Evolutionary conservation across 2,329 filamentous ascomycete genomes (phyloP).

Genomic region (Monascus ruber): DNA sequence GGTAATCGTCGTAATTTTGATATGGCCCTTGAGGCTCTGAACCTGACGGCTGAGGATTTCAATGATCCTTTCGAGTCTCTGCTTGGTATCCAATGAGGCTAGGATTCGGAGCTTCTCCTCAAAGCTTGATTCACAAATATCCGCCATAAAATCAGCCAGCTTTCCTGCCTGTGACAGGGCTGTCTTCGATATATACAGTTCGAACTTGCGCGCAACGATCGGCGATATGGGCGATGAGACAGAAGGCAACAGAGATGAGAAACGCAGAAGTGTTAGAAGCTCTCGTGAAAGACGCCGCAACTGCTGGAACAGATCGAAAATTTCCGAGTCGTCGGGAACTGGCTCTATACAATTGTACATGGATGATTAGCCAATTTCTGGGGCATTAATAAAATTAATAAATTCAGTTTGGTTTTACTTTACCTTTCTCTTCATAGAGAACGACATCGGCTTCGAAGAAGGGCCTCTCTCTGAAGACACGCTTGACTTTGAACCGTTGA

Average conservation of each 20-base stretch:
- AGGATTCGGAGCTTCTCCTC: constrained; percentile 86
- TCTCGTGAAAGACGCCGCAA: constrained; percentile 79
- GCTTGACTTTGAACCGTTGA: constrained; percentile 63
- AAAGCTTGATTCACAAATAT: constrained; percentile 73
- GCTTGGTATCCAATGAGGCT: constrained; percentile 65
- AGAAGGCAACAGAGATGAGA: constrained; percentile 73
- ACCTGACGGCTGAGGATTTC: constrained; percentile 76
- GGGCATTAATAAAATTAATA: neutral
- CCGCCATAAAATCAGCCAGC: constrained; percentile 93
- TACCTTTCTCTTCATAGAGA: constrained; percentile 59
- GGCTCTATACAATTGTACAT: constrained; percentile 16
- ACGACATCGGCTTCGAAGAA: constrained; percentile 76
- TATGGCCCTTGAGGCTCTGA: constrained; percentile 70
- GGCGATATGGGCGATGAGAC: constrained; percentile 62
- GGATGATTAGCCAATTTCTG: constrained; percentile 2
- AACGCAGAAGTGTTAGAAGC: constrained; percentile 68
- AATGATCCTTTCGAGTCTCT: constrained; percentile 68
- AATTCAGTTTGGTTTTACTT: constrained; percentile 9
- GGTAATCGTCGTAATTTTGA: constrained; percentile 70
- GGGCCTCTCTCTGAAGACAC: constrained; percentile 63
- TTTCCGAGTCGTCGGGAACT: constrained; percentile 47
- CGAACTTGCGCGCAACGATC: constrained; percentile 72
- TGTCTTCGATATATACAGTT: constrained; percentile 76
- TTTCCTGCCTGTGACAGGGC: constrained; percentile 69
- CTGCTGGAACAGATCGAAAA: constrained; percentile 61